These are phyloP conservation scores for Neurospora cerealis DNA, from an alignment of 495 filamentous ascomycete genomes.

Conservation along the genomic window DNA sequence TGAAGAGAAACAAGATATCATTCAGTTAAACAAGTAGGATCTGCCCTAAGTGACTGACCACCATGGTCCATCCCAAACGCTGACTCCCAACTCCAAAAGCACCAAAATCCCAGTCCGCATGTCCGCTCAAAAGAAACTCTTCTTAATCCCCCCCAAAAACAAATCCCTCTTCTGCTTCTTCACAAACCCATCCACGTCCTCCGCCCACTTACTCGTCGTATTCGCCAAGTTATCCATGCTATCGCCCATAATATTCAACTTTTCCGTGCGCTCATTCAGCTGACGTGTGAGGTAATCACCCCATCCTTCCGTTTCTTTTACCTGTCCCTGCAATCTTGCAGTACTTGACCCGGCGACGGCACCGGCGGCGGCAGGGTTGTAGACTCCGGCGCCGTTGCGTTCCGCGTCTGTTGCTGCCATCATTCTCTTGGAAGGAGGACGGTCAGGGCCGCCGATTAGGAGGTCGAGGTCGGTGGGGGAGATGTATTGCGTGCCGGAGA, in stretches of 20 bases:
- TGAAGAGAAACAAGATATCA: not conserved
- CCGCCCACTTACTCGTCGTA: constrained; percentile 68
- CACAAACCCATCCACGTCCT: constrained; percentile 80
- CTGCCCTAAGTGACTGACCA: not conserved
- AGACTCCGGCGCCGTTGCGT: constrained; percentile 23
- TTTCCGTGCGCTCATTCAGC: constrained; percentile 83
- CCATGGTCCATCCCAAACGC: not conserved
- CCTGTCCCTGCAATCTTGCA: constrained; percentile 50
- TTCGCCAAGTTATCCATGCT: constrained; percentile 71
- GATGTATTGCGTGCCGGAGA: constrained; percentile 87
- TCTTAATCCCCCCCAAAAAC: constrained; percentile 52
- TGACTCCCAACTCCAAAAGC: not conserved
- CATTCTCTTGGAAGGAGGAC: constrained; percentile 77
- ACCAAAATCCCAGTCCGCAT: not conserved
- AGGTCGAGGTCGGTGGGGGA: constrained; percentile 85
- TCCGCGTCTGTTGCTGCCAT: constrained; percentile 35
- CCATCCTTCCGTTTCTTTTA: constrained; percentile 38
- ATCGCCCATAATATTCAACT: constrained; percentile 71
- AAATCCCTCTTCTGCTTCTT: constrained; percentile 74
- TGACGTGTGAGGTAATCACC: constrained; percentile 64
- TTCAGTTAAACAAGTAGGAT: not conserved
- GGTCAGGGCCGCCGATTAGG: constrained; percentile 78
- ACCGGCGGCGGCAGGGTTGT: not conserved
- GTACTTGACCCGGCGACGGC: constrained; percentile 44
- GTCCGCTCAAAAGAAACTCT: constrained; percentile 27